These are phyloP conservation scores for Oryza meyeriana DNA, from an alignment of 176 grass and related monocot genomes.

Conservation along the genomic window DNA sequence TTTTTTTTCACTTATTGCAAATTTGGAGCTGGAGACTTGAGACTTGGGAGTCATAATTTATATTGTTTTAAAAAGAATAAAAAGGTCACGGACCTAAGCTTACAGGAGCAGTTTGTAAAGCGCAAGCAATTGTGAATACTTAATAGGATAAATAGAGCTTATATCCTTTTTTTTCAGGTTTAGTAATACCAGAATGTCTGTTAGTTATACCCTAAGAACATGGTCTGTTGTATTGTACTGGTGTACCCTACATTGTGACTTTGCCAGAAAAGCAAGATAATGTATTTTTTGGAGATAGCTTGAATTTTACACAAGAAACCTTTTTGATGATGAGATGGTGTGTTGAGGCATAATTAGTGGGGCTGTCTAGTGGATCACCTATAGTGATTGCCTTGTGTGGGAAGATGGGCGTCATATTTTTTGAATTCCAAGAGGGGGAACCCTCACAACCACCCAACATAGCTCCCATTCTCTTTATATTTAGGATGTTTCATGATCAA, in stretches of 20 bases:
- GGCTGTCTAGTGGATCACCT: constrained; percentile 23
- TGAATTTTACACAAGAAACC: constrained; percentile 38
- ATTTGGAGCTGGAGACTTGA: background rate
- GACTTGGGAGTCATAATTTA: background rate
- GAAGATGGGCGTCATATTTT: constrained; percentile 11
- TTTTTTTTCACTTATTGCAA: background rate
- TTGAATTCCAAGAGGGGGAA: constrained; percentile 22
- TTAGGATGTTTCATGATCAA: background rate
- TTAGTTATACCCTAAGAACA: constrained; percentile 15
- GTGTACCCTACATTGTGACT: background rate
- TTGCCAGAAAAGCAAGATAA: constrained; percentile 30
- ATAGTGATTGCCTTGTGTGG: constrained; percentile 4
- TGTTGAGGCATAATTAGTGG: constrained; percentile 47
- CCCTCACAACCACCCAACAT: background rate
- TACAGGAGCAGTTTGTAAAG: background rate
- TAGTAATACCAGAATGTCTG: background rate
- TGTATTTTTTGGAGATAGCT: constrained; percentile 40
- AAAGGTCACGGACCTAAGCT: background rate
- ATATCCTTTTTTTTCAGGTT: background rate
- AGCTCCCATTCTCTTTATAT: background rate
- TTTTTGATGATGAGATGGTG: constrained; percentile 26
- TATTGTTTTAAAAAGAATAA: background rate
- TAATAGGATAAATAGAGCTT: background rate
- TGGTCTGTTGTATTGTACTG: background rate
- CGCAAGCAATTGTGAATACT: background rate